These are phyloP conservation scores for Eucalyptus regnans DNA, from an alignment of 345 rosid genomes.

Conservation along the genomic window DNA sequence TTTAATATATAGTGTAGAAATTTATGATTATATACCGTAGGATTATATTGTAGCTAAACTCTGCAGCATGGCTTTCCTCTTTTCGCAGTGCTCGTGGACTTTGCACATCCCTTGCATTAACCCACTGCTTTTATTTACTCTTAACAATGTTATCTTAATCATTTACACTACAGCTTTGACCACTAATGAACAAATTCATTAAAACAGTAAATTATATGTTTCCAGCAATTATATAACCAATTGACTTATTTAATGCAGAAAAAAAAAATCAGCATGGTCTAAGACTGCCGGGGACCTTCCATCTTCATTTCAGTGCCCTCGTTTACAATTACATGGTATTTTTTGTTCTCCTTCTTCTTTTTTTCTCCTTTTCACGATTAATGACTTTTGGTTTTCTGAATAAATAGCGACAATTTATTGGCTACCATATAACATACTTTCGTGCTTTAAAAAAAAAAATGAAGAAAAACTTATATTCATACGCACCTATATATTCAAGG, in stretches of 20 bases:
- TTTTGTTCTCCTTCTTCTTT: background rate
- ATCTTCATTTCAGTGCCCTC: background rate
- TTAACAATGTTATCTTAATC: background rate
- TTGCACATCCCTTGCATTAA: background rate
- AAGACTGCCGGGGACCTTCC: background rate
- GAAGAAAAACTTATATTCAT: too few relatives aligned
- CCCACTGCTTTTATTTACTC: background rate
- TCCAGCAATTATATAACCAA: background rate
- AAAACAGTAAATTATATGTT: too few relatives aligned
- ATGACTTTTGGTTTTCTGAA: too few relatives aligned
- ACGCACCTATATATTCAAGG: background rate
- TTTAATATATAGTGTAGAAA: background rate
- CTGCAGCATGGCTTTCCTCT: background rate
- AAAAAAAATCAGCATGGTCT: background rate
- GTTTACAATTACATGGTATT: too few relatives aligned
- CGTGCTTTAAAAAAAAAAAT: too few relatives aligned
- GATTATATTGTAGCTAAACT: too few relatives aligned
- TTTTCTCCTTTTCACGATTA: background rate
- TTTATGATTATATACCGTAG: background rate
- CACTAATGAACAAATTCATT: background rate
- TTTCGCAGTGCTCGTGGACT: background rate
- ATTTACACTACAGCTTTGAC: background rate
- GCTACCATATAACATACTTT: background rate
- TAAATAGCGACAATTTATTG: too few relatives aligned
- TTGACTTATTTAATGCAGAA: background rate